Evolutionary conservation across 495 filamentous ascomycete species (phyloP).

Genomic region (Penicillium ucsense): DNA sequence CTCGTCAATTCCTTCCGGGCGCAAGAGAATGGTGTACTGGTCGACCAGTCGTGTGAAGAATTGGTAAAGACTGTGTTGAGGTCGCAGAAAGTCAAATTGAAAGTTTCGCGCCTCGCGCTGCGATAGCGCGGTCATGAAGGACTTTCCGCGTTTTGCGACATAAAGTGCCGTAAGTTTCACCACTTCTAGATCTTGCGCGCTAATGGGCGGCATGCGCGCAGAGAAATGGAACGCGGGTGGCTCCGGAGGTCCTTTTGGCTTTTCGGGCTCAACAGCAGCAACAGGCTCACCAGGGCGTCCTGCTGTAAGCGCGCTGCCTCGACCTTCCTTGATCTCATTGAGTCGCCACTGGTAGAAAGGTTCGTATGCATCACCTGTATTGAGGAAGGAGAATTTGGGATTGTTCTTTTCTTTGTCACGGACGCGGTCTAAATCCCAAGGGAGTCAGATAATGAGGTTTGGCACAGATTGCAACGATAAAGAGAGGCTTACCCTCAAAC

Average conservation of each 20-base stretch:
- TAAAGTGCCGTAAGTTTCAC: constrained; percentile 82
- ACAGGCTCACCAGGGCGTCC: constrained; percentile 59
- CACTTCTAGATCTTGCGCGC: constrained; percentile 88
- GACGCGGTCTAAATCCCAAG: constrained; percentile 51
- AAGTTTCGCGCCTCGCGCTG: constrained; percentile 85
- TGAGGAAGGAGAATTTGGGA: constrained; percentile 85
- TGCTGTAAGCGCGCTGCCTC: constrained; percentile 70
- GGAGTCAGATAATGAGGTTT: neutral
- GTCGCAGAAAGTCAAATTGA: constrained; percentile 94
- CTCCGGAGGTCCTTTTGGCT: constrained; percentile 72
- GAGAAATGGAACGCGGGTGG: constrained; percentile 92
- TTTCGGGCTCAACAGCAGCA: constrained; percentile 46
- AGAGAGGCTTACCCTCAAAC: constrained; percentile 57
- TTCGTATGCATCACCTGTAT: constrained; percentile 71
- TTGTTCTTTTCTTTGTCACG: constrained; percentile 78
- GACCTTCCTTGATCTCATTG: constrained; percentile 69
- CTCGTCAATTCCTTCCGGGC: constrained; percentile 53
- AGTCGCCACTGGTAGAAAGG: constrained; percentile 87
- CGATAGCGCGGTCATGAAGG: constrained; percentile 78
- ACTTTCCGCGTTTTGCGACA: constrained; percentile 82
- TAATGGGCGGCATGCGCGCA: constrained; percentile 95
- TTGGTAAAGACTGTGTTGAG: constrained; percentile 90
- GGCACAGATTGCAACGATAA: too few species aligned
- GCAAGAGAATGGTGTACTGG: constrained; percentile 81
- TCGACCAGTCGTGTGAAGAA: constrained; percentile 89